Percentiles rank a stretch among this genome's conserved stretches.
Evolutionary conservation across 106 monocot species (phyloP).

Genomic region (Posidonia australis): DNA sequence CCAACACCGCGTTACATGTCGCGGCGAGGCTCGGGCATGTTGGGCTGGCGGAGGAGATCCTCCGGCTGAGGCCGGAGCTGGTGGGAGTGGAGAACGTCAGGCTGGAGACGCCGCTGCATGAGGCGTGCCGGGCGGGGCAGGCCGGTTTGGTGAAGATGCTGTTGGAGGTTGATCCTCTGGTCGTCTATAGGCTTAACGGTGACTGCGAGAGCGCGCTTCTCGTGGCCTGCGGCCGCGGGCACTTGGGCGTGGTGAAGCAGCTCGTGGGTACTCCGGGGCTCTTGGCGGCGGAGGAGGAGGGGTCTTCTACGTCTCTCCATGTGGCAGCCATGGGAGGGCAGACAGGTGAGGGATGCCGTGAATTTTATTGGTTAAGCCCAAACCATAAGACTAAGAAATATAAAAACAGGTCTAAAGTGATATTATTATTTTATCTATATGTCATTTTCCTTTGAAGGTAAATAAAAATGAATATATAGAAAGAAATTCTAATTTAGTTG

Average conservation of each 20-base stretch:
- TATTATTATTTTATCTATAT: too few species aligned
- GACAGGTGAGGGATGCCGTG: background rate
- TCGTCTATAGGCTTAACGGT: background rate
- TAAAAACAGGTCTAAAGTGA: too few species aligned
- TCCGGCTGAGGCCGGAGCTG: background rate
- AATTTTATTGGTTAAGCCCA: too few species aligned
- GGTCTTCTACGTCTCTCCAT: conserved; percentile 7
- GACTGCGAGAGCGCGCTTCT: background rate
- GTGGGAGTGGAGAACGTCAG: background rate
- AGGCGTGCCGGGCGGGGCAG: conserved; percentile 5
- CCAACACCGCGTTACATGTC: background rate
- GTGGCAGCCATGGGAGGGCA: conserved; percentile 4
- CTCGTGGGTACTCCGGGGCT: background rate
- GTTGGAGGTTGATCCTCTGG: background rate
- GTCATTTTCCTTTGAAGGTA: too few species aligned
- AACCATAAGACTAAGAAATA: too few species aligned
- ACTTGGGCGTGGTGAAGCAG: background rate
- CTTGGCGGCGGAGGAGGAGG: conserved; percentile 1
- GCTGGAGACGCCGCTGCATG: conserved; percentile 10
- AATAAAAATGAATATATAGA: too few species aligned
- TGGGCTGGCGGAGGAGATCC: conserved; percentile 3
- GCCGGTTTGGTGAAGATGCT: background rate
- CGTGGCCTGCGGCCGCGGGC: background rate
- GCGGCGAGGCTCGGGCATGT: conserved; percentile 1
- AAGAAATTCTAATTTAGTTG: too few species aligned